These are phyloP conservation scores for Colletotrichum truncatum DNA, from an alignment of 2,329 filamentous ascomycete species.

Conservation along the genomic window DNA sequence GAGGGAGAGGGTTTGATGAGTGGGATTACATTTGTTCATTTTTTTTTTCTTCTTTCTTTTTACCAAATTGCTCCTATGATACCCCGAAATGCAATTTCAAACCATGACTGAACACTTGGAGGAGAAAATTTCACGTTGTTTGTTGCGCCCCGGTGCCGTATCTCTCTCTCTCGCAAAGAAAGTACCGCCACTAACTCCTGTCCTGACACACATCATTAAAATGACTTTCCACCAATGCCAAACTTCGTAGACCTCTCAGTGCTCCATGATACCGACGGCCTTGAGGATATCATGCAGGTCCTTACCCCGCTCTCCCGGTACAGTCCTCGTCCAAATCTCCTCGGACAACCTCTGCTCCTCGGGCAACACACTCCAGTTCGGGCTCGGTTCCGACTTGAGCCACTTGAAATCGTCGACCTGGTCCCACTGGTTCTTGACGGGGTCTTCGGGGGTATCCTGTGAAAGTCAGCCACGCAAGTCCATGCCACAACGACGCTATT, in stretches of 20 bases:
- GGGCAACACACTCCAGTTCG: conserved; percentile 83
- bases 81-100: conserved; percentile 27
- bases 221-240: neutral
- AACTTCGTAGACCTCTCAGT: neutral
- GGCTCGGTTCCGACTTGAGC: conserved; percentile 86
- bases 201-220: neutral
- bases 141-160: neutral
- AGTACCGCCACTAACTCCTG: conserved; percentile 10
- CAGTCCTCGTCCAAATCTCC: conserved; percentile 73
- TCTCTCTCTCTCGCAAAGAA: neutral
- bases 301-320: conserved; percentile 70
- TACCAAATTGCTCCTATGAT: conserved; percentile 21
- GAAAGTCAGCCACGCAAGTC: conserved; percentile 23
- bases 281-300: conserved; percentile 73
- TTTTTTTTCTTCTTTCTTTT: no score
- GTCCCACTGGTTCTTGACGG: conserved; percentile 77
- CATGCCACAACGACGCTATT: rapidly evolving
- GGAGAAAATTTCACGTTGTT: neutral
- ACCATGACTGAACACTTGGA: neutral
- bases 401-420: conserved; percentile 98
- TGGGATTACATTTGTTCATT: conserved; percentile 23
- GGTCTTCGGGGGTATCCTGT: conserved; percentile 38
- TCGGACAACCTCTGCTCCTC: conserved; percentile 67
- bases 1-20: neutral
- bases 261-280: conserved; percentile 52